Base-by-base conservation (phyloP, 257 asterid genomes). In the Ilex asprella region DNA sequence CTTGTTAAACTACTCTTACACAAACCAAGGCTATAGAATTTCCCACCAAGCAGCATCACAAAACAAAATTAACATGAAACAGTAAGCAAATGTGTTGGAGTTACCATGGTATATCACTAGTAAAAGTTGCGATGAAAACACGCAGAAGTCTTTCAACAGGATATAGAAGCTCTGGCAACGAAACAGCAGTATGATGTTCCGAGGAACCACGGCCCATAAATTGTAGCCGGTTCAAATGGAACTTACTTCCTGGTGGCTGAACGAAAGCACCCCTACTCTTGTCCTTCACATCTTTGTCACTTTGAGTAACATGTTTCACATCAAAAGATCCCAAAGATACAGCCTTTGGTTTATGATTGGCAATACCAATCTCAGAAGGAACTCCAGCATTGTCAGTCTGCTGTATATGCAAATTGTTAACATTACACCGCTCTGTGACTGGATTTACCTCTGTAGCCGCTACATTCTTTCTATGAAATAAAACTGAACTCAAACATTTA, bases 91-190 rank as follows among this genome's bases (percentile, higher is more conserved):
- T 60, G 32, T 32, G 54, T 51, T 54, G 41, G 58, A 62, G 87
- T 65, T 78, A 90, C 97, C 97, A 90, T 4, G 66, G 63, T 78
- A 90, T 73, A 67, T 90, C 91, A 60, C 95, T 77, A 15, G 97
- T 87, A 74, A 90, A 87, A 62, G 97, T 87, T 21, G 94, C 95
- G 63, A 90, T 77, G 71, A 90, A 87, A n/a, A 87, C 81, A 70
- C 76, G 76, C 39, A 65, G 62, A 39, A 90, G 90, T 75, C 73
- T 77, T 66, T 77, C 81, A 66, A 90, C 58, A 44, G 97, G 97
- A 74, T 78, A 78, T 71, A 90, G 81, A 61, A 90, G 84, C 78
- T 90, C 95, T 1, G 82, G 86, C 83, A 90, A 68, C 15, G 97
- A 85, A 73, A 89, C 85, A 67, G 64, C 81, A 67, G 75, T 76